Conservation (phyloP, 352 stramenopile species). For the Pythium aquatile region DNA sequence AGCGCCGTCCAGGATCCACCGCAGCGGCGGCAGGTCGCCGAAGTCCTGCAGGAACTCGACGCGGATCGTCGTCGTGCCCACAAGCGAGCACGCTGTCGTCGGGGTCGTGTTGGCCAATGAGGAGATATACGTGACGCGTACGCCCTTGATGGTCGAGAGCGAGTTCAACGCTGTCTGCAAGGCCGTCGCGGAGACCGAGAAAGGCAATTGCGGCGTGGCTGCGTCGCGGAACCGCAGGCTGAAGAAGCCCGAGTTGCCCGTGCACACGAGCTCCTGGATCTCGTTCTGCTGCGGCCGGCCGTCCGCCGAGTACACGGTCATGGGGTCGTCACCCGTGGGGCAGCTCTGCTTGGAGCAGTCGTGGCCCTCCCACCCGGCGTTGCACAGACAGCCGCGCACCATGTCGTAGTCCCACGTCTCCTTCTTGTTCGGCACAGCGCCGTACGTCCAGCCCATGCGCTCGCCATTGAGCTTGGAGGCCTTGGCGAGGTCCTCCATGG, state of each 20-base stretch:
- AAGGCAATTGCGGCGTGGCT: slow-evolving; percentile 54
- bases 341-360: slow-evolving; percentile 88
- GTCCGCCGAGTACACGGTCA: slow-evolving; percentile 44
- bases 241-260: slow-evolving; percentile 56
- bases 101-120: slow-evolving; percentile 14
- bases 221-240: slow-evolving; percentile 71
- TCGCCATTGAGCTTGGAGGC: slow-evolving; percentile 51
- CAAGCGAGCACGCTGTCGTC: slow-evolving; percentile 37
- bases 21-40: slow-evolving; percentile 56
- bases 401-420: slow-evolving; percentile 90
- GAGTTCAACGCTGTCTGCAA: slow-evolving; percentile 37
- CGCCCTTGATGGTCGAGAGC: slow-evolving; percentile 48
- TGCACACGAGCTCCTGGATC: slow-evolving; percentile 75
- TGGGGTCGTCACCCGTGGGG: slow-evolving; percentile 86
- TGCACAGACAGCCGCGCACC: slow-evolving; percentile 84
- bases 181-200: slow-evolving; percentile 27
- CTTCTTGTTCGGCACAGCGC: slow-evolving; percentile 75
- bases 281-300: slow-evolving; percentile 68
- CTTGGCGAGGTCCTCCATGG: slow-evolving; percentile 74
- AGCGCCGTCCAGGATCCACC: slow-evolving; percentile 64
- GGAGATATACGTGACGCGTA: slow-evolving; percentile 47
- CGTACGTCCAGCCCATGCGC: slow-evolving; percentile 54
- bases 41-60: slow-evolving; percentile 71
- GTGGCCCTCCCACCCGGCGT: slow-evolving; percentile 86
- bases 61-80: slow-evolving; percentile 54